Percentiles rank a stretch among this genome's conserved stretches.
These are phyloP conservation scores for Aspergillus melleus DNA, from an alignment of 2,329 filamentous ascomycete species.

Conservation along the genomic window DNA sequence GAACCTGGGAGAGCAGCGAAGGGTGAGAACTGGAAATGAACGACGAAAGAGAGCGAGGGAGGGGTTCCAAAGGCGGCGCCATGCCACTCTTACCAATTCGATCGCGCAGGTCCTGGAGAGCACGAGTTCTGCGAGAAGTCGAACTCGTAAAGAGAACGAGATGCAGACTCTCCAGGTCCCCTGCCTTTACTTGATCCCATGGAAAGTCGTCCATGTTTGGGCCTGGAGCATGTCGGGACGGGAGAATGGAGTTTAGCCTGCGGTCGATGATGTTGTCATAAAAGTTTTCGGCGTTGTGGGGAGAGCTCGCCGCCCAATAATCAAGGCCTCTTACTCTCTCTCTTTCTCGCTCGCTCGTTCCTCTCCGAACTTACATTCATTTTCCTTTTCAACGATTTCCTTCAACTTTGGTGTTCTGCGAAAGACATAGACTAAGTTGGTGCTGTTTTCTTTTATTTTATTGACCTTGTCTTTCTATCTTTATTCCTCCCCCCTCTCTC, in stretches of 20 bases:
- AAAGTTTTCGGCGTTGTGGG: constrained; percentile 38
- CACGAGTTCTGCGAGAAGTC: constrained; percentile 41
- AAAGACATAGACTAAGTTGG: neutral
- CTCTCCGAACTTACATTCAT: neutral
- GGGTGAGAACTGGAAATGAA: neutral
- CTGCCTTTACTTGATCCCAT: constrained; percentile 47
- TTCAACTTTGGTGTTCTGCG: neutral
- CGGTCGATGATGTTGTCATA: constrained; percentile 36
- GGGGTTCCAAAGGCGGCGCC: constrained; percentile 1
- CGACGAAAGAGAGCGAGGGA: neutral
- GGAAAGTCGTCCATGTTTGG: constrained; percentile 45
- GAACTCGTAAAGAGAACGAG: constrained; percentile 44
- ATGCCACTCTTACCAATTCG: constrained; percentile 38
- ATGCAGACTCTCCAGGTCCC: constrained; percentile 41
- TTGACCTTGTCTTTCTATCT: neutral
- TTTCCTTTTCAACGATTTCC: neutral
- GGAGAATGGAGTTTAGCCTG: neutral
- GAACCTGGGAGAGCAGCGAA: constrained; percentile 27
- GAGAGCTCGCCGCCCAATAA: constrained; percentile 23
- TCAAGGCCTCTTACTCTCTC: constrained; percentile 10
- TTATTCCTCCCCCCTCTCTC: neutral
- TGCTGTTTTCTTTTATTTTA: neutral
- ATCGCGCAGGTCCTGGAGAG: constrained; percentile 46
- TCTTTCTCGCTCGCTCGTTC: neutral
- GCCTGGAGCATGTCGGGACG: constrained; percentile 28